Base-by-base conservation (phyloP, 371 early-diverging fungal genomes). In the Mucor saturninus region DNA sequence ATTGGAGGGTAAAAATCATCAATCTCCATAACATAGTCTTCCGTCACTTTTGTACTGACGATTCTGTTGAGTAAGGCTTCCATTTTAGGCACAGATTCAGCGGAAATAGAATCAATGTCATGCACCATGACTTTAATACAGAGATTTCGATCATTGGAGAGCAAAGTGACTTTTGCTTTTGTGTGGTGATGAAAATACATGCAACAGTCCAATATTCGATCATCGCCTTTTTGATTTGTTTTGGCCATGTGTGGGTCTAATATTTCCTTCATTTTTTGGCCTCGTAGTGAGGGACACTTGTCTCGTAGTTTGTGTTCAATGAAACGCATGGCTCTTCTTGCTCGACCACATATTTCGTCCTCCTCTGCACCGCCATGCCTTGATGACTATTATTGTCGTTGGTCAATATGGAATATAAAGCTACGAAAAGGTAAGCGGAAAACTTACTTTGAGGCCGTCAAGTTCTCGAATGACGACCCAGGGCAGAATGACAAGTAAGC, bases 71-170 rank as follows among this genome's bases (percentile, higher is more conserved):
- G 37, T 4, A 68, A 68, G 0, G 53, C 46, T 4, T 60, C 60
- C 64, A 75, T 65, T 35, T 64, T 62, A 0, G 39, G 21, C 37
- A 54, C 66, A 4, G 59, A 62, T 39, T 75, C 76, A 0, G 76
- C 56, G 0, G 80, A 76, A 10, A 80, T 40, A 0, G 75, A 42
- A 6, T 64, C 61, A 13, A 80, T 59, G 3, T 71, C 71, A 54
- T 80, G 80, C 3, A 80, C 59, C 75, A 80, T 76, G n/a, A 71
- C 76, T 55, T 80, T 74, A n/a, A 80, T 75, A 35, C 69, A 72
- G 3, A 80, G 59, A 31, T 80, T 80, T 29, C 77, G 52, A 60
- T 80, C 80, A 46, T 76, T 80, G 9, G 80, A 74, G 0, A 80
- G 43, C 3, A 80, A 59, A 1, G 64, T 64, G 21, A 76, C 62